Conservation (phyloP, 2,329 filamentous ascomycete species). For the Emergomyces africanus region DNA sequence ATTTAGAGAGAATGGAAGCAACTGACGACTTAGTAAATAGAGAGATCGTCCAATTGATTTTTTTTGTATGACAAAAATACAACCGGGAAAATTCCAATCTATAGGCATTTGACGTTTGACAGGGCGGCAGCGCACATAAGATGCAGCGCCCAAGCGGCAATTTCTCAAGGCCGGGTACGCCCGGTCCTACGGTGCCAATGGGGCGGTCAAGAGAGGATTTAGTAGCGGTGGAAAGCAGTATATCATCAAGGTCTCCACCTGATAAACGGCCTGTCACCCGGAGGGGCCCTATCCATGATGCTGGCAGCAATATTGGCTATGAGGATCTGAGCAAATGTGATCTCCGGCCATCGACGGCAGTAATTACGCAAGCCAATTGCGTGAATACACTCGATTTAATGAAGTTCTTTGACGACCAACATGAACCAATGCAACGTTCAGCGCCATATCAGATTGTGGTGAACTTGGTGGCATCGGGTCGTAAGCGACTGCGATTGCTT, state of each 20-base stretch:
- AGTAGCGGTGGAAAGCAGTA: neutral
- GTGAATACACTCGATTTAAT: neutral
- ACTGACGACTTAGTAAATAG: neutral
- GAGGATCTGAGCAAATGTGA: neutral
- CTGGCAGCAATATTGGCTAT: neutral
- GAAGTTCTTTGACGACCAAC: neutral
- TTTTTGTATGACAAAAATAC: neutral
- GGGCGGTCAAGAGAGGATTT: conserved; percentile 1
- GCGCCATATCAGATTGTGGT: neutral
- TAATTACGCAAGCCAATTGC: neutral
- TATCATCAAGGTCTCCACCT: neutral
- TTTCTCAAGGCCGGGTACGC: neutral
- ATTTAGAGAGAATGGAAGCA: neutral
- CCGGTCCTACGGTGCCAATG: neutral
- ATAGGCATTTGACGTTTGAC: neutral
- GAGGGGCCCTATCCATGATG: neutral
- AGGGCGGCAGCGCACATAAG: neutral
- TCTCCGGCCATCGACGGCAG: neutral
- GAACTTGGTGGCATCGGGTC: neutral
- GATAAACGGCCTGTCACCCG: neutral
- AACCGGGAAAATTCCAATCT: neutral
- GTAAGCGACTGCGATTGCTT: neutral
- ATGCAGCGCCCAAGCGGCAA: neutral
- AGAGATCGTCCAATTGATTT: neutral
- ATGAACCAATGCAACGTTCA: conserved; percentile 1